A percentile compares a stretch with the other conserved stretches of the same genome.
phyloP scores from a whole-genome alignment of 352 stramenopile genomes.

The Globisporangium parvum region DNA sequence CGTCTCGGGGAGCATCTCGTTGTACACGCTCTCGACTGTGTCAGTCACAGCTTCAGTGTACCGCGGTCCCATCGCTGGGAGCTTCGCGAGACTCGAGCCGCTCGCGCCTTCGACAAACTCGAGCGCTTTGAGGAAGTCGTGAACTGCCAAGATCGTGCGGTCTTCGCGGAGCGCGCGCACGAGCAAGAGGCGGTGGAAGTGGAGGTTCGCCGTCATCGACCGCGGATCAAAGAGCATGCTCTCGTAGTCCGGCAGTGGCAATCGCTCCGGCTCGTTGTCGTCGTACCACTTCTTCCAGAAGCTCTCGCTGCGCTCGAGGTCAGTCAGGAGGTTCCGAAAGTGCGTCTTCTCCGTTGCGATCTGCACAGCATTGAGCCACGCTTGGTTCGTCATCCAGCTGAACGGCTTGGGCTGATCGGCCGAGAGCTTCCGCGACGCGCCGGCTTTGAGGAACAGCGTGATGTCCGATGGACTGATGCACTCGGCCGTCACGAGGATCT shows the following conservation, averaged over 20 bases:
- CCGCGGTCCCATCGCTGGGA: conserved; percentile 54
- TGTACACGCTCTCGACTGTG: conserved; percentile 63
- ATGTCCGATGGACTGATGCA: conserved; percentile 48
- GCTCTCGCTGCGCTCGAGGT: conserved; percentile 65
- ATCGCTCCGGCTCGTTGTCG: conserved; percentile 67
- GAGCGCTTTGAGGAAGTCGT: conserved; percentile 58
- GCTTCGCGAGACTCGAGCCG: conserved; percentile 22
- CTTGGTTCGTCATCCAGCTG: conserved; percentile 51
- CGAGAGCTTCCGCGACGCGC: conserved; percentile 51
- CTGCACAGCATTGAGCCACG: conserved; percentile 69
- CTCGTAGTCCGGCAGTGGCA: conserved; percentile 65
- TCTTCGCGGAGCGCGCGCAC: conserved; percentile 68
- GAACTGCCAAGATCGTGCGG: conserved; percentile 60
- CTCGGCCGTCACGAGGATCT: conserved; percentile 69
- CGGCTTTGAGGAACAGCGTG: conserved; percentile 67
- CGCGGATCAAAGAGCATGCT: conserved; percentile 54
- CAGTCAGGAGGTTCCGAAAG: conserved; percentile 53
- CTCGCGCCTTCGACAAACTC: conserved; percentile 48
- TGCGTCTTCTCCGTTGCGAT: conserved; percentile 59
- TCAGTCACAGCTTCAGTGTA: conserved; percentile 67
- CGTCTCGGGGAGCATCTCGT: conserved; percentile 58
- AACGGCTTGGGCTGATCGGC: conserved; percentile 72
- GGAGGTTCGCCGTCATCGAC: conserved; percentile 50
- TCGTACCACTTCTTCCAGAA: conserved; percentile 76
- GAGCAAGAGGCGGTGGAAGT: conserved; percentile 68